Percentiles rank a stretch among this genome's conserved stretches.
Conservation (phyloP, 139 green algal genomes). For the Tetratostichococcus sp. region DNA sequence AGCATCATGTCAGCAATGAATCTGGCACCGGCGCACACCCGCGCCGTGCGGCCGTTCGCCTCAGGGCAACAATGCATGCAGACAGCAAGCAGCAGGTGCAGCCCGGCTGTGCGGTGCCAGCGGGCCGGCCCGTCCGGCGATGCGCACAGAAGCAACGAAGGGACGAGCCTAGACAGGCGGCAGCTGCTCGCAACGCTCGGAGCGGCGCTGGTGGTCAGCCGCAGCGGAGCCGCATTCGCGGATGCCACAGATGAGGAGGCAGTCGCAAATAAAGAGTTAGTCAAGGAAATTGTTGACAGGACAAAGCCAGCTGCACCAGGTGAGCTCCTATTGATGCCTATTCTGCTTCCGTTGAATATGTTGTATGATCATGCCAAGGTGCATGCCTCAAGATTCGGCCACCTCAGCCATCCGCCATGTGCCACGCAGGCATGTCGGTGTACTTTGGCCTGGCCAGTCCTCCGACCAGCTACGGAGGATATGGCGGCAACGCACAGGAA, state of each 20-base stretch:
- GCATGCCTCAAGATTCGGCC: no score
- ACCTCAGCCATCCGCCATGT: no score
- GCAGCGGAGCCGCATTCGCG: no score
- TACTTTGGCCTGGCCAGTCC: conserved; percentile 56
- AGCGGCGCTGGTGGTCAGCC: background rate
- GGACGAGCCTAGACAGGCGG: background rate
- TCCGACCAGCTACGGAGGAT: conserved; percentile 78
- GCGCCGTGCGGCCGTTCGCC: background rate
- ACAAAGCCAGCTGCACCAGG: background rate
- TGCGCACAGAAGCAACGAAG: background rate
- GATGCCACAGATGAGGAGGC: background rate
- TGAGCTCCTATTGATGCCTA: no score
- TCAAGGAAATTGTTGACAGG: background rate
- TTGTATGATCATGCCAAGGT: no score
- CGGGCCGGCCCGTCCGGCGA: background rate
- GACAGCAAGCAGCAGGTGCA: background rate
- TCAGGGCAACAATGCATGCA: background rate
- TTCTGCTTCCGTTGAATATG: no score
- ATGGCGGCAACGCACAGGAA: conserved; percentile 74
- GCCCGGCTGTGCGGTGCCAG: background rate
- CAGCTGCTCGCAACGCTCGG: background rate
- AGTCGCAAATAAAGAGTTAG: background rate
- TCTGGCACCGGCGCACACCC: background rate
- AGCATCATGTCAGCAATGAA: background rate
- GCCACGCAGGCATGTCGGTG: background rate